Evolutionary conservation across 2,329 filamentous ascomycete genomes (phyloP).

Genomic region (Fusarium papillatum): DNA sequence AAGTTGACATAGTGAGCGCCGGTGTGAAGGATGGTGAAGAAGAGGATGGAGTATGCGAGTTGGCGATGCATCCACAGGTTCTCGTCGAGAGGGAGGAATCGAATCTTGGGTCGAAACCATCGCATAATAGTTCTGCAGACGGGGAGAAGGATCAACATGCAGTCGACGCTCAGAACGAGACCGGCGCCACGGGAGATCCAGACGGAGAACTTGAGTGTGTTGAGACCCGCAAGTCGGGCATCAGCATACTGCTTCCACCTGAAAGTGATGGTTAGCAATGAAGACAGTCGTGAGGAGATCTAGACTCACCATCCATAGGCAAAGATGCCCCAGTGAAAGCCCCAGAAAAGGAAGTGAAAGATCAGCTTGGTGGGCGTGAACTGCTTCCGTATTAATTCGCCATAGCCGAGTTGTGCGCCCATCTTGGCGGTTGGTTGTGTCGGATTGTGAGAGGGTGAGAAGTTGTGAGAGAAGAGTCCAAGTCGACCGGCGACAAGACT

Average conservation of each 20-base stretch:
- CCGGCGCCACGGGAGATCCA: constrained; percentile 97
- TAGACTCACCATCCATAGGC: constrained; percentile 82
- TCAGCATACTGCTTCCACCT: constrained; percentile 87
- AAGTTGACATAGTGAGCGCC: constrained; percentile 96
- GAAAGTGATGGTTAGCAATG: constrained; percentile 26
- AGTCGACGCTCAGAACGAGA: constrained; percentile 86
- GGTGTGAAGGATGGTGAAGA: constrained; percentile 86
- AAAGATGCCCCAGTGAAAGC: constrained; percentile 83
- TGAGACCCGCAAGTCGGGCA: constrained; percentile 79
- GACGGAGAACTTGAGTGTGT: constrained; percentile 87
- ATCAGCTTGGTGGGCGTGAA: constrained; percentile 78
- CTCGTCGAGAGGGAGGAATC: constrained; percentile 94
- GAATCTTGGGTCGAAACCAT: constrained; percentile 86
- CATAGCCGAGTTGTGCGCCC: constrained; percentile 57
- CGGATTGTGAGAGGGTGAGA: constrained; percentile 8
- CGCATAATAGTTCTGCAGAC: constrained; percentile 95
- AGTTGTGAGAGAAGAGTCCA: constrained; percentile 11
- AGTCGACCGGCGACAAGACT: constrained; percentile 40
- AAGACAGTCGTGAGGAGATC: not conserved
- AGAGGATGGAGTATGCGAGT: constrained; percentile 87
- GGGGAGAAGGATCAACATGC: constrained; percentile 88
- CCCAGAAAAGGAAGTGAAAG: constrained; percentile 88
- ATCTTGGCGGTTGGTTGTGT: constrained; percentile 45
- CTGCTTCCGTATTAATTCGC: constrained; percentile 70
- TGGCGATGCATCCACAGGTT: constrained; percentile 98